Evolutionary conservation across 2,329 filamentous ascomycete species (phyloP), one percentile per base, ranked within the genome.

Genomic region (Phaeosphaeria sp.): DNA sequence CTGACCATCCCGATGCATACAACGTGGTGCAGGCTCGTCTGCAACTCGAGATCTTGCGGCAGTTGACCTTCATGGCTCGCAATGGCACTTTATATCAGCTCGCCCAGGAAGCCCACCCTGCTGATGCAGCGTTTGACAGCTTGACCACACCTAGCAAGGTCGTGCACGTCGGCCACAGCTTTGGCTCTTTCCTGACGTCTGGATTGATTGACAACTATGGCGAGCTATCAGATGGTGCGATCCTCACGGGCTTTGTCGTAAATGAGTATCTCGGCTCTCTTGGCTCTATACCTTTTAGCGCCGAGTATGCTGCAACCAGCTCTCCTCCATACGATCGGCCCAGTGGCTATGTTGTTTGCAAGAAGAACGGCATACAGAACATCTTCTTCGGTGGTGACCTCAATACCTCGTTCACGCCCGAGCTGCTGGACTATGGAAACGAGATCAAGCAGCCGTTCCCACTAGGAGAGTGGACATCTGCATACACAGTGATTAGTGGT

Each of bases 1-100:
- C 79, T 76, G 2, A 69, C 71, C 17, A 71, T 75, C 39, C 72
- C 77, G 72, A 81, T 48, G 74, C 78, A 6, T 79, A 79, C 59
- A 68, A 70, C 20, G 71, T 77, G 10, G 74, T 80, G 15, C 79
- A 81, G 60, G 64, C 70, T 2, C 68, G 71, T n/a, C 56, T 78
- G 2, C 75, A 81, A 60, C 56, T 79, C 17, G 77, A 78, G 20
- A 72, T 80, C 7, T 69, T 81, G 9, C 64, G 65, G 1, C 61
- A 75, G 42, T 59, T 81, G 33, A 81, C 79, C 15, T 43, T 68
- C 23, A 66, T 75, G 62, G 72, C 72, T 6, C 77, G 75, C 62
- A 69, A 70, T 30, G 78, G 78, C 27, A 46, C 41, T 1, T 21
- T 56, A 10, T 52, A 22, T 65, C 59, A 10, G 59, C 80, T 67